A percentile compares a stretch with the other conserved stretches of the same genome.
phyloP scores from a whole-genome alignment of 257 asterid species.

The Prunella vulgaris region DNA sequence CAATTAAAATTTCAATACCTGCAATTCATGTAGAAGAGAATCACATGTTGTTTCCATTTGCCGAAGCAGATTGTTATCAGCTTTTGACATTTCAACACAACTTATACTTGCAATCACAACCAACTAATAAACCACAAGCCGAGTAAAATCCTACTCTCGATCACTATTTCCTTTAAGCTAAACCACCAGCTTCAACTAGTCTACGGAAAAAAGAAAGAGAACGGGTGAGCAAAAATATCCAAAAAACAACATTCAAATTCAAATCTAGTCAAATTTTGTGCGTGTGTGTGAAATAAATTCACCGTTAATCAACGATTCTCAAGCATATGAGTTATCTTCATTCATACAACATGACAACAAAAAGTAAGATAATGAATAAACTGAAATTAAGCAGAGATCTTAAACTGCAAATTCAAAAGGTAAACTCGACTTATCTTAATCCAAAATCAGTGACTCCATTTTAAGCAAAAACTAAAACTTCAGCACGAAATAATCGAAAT shows the following conservation, averaged over 20 bases:
- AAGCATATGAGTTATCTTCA: background rate
- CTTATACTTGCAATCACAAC: constrained; percentile 31
- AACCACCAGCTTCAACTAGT: constrained; percentile 3
- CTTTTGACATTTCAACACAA: constrained; percentile 31
- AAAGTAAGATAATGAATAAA: background rate
- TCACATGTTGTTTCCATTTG: constrained; percentile 83
- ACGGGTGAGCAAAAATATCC: background rate
- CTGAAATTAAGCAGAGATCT: background rate
- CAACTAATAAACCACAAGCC: constrained; percentile 7
- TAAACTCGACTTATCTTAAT: background rate
- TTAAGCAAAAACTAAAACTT: background rate
- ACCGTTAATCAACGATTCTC: background rate
- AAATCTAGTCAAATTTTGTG: background rate
- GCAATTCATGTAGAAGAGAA: constrained; percentile 73
- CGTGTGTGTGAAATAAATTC: background rate
- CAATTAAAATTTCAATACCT: constrained; percentile 42
- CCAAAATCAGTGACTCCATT: background rate
- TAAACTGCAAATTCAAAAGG: background rate
- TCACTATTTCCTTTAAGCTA: background rate
- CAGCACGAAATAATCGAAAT: background rate
- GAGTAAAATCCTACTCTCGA: background rate
- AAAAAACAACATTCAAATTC: background rate
- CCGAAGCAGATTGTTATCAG: constrained; percentile 35
- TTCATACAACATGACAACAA: background rate
- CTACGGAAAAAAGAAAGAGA: background rate